Conservation (phyloP, 2,329 filamentous ascomycete genomes). For the Calonectria fujianensis region DNA sequence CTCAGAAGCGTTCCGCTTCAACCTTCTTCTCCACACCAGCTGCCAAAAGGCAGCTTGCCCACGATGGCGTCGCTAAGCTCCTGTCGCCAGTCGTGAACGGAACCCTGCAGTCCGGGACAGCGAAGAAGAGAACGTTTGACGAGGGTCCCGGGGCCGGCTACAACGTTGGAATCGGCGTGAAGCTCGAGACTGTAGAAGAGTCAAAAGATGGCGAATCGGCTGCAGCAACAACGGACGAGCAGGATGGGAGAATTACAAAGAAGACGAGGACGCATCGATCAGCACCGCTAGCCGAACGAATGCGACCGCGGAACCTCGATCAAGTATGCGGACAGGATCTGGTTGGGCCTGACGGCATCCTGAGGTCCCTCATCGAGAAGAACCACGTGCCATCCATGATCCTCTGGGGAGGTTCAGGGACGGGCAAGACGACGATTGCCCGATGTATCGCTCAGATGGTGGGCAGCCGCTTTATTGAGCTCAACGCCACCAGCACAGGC, state of each 20-base stretch:
- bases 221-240: slow-evolving; percentile 39
- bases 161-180: slow-evolving; percentile 16
- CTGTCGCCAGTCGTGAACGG: slow-evolving; percentile 60
- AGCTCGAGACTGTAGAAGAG: slow-evolving; percentile 23
- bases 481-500: slow-evolving; percentile 93
- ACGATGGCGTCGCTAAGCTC: slow-evolving; percentile 57
- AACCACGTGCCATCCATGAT: slow-evolving; percentile 96
- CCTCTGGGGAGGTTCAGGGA: slow-evolving; percentile 89
- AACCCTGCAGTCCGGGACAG: slow-evolving; percentile 56
- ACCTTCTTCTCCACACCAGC: slow-evolving; percentile 78
- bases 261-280: slow-evolving; percentile 81
- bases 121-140: slow-evolving; percentile 72
- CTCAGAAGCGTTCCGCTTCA: slow-evolving; percentile 74
- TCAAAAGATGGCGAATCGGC: slow-evolving; percentile 36
- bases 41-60: slow-evolving; percentile 70
- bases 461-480: slow-evolving; percentile 92
- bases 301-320: slow-evolving; percentile 89
- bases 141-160: slow-evolving; percentile 68
- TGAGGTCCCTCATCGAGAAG: slow-evolving; percentile 89
- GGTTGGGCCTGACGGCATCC: slow-evolving; percentile 87
- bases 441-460: slow-evolving; percentile 90
- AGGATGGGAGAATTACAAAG: slow-evolving; percentile 71
- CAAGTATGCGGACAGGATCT: slow-evolving; percentile 94
- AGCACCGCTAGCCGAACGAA: slow-evolving; percentile 93
- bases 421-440: slow-evolving; percentile 94